Base-by-base conservation (phyloP, 371 early-diverging fungal species). In the Mucor circinelloides region DNA sequence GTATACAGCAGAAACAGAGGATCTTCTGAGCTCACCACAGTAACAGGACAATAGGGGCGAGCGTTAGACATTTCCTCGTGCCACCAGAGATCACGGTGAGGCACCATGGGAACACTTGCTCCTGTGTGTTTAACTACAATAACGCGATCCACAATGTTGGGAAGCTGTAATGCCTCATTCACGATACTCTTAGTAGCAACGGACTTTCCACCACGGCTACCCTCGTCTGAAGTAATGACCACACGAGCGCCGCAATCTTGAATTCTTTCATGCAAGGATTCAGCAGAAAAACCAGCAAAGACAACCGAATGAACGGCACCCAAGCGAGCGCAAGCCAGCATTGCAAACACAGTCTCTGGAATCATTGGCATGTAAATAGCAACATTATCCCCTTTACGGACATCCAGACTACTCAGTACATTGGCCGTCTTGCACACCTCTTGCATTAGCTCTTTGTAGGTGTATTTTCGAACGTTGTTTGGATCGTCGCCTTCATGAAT, bases 341-440 rank as follows among this genome's bases (percentile, higher is more conserved):
- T 90, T 5, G 94, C 89, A 60, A 93, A 87, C 1, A 93, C 89
- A 3, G 97, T 94, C 75, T 97, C 93, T 9, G 97, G 96, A 36
- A 95, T 89, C 97, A 96, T 98, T 55, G 98, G 95, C 95, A 98
- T 93, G 76, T 98, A 98, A 63, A 98, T 90, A 31, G 94, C 86
- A 12, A 98, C 96, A 3, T 89, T 90, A 69, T 96, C 95, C 31
- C 95, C 95, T 78, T 95, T 94, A 63, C 86, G 84, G 44, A 96
- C 84, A 9, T 96, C 96, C 52, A 87, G 81, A 36, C 83, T 84
- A 54, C 77, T 79, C n/a, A 98, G 78, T 9, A 91, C 88, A 68
- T 94, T 93, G 58, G 96, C 92, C 25, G 96, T 76, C 38, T 88
- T 86, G 71, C 89, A 88, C 27, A 97, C 95, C 64, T 92, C 78